These are phyloP conservation scores for Rauvolfia tetraphylla DNA, from an alignment of 257 asterid species.

Conservation along the genomic window DNA sequence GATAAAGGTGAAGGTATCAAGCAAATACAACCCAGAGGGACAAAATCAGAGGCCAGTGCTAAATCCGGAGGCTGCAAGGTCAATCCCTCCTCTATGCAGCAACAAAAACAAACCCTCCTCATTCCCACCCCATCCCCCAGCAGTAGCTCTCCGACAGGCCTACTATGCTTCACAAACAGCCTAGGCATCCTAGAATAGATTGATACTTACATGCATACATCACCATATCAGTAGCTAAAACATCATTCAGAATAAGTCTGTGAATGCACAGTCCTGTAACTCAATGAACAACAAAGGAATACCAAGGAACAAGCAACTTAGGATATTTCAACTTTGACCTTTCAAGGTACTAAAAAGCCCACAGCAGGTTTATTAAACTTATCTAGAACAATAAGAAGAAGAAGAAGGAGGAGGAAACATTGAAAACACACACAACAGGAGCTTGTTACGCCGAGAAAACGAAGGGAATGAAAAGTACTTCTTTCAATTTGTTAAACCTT, in stretches of 20 bases:
- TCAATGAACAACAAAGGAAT: background rate
- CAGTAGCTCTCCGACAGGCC: background rate
- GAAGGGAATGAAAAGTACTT: background rate
- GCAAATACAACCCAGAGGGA: background rate
- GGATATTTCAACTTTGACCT: background rate
- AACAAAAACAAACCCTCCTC: background rate
- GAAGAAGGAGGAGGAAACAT: background rate
- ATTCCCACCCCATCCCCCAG: background rate
- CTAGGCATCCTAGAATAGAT: background rate
- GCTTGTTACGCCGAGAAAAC: background rate
- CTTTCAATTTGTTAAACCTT: background rate
- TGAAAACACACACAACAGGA: background rate
- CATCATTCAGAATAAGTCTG: background rate
- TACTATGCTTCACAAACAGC: background rate
- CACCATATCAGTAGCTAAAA: background rate
- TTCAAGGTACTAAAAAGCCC: background rate
- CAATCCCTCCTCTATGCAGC: no score
- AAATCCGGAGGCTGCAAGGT: background rate
- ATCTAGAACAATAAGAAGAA: background rate
- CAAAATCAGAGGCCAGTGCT: background rate
- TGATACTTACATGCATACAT: background rate
- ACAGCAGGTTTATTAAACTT: background rate
- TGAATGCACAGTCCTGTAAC: background rate
- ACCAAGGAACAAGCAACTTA: background rate
- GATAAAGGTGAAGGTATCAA: background rate